These are phyloP conservation scores for Microcera coccophila DNA, from an alignment of 2,329 filamentous ascomycete genomes.

Conservation along the genomic window DNA sequence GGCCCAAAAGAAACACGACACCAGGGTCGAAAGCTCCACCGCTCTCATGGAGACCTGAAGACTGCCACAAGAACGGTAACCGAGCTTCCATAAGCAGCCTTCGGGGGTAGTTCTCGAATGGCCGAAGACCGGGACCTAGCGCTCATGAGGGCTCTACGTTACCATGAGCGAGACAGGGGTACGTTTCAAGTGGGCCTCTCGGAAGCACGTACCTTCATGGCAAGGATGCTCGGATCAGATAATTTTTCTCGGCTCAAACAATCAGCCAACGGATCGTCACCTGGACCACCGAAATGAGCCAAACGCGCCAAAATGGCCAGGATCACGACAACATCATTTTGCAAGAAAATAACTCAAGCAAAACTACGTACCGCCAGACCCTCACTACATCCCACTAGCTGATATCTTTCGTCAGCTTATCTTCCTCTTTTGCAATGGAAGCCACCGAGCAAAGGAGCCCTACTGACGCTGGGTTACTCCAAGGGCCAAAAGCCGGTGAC, in stretches of 20 bases:
- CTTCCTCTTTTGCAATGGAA: neutral
- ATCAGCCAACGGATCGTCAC: conserved; percentile 6
- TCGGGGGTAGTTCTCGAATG: too few species aligned
- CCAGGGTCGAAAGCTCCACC: too few species aligned
- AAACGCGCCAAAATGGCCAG: neutral
- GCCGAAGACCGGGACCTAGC: conserved; percentile 1
- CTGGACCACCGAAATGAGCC: neutral
- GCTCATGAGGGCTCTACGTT: too few species aligned
- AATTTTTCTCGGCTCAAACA: conserved; percentile 25
- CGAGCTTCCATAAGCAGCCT: too few species aligned
- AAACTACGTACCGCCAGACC: too few species aligned
- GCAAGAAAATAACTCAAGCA: too few species aligned
- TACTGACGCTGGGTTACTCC: neutral
- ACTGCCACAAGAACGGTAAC: too few species aligned
- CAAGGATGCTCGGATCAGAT: conserved; percentile 34
- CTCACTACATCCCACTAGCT: too few species aligned
- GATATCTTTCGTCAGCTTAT: too few species aligned
- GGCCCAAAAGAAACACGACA: too few species aligned
- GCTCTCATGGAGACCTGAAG: too few species aligned
- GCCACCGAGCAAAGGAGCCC: neutral
- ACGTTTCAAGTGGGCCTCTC: neutral
- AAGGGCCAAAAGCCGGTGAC: neutral
- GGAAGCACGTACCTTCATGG: neutral
- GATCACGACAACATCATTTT: too few species aligned
- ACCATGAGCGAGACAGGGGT: conserved; percentile 1